These are phyloP conservation scores for Podospora pseudopauciseta DNA, from an alignment of 495 filamentous ascomycete species.

Conservation along the genomic window DNA sequence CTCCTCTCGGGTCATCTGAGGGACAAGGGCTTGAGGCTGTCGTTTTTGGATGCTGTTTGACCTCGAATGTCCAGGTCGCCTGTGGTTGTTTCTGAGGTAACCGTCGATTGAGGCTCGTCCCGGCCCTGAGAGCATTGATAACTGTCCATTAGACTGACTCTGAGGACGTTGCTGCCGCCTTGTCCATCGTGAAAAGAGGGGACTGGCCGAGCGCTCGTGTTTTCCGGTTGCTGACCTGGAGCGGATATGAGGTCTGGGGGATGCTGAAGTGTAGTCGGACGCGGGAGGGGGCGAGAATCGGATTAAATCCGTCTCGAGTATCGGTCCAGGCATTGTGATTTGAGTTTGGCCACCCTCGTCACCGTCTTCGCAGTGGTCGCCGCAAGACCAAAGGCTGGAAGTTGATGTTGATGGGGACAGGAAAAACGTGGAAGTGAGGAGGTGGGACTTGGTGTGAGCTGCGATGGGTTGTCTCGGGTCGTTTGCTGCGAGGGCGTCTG, in stretches of 20 bases:
- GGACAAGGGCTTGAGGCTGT: slow-evolving; percentile 25
- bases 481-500: not conserved
- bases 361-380: slow-evolving; percentile 6
- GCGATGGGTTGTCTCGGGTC: not conserved
- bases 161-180: slow-evolving; percentile 29
- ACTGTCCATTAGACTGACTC: slow-evolving; percentile 14
- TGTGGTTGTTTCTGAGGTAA: slow-evolving; percentile 19
- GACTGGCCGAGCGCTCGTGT: slow-evolving; percentile 25
- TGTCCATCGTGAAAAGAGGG: slow-evolving; percentile 30
- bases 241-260: not conserved
- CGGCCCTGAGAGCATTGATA: slow-evolving; percentile 4
- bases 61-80: slow-evolving; percentile 24
- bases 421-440: slow-evolving; percentile 28
- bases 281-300: slow-evolving; percentile 8
- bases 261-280: slow-evolving; percentile 16
- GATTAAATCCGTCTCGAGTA: slow-evolving; percentile 17
- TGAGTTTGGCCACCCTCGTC: slow-evolving; percentile 13
- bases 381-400: slow-evolving; percentile 22
- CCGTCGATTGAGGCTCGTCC: not conserved
- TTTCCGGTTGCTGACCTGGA: slow-evolving; percentile 12
- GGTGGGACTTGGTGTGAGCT: slow-evolving; percentile 10
- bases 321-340: slow-evolving; percentile 28
- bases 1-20: slow-evolving; percentile 37
- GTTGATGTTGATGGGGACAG: slow-evolving; percentile 30
- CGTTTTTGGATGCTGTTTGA: slow-evolving; percentile 26